Evolutionary conservation across 1,284 basidiomycete species (phyloP), one percentile per base, ranked within the genome.

Genomic region (Neolentinus lepideus): DNA sequence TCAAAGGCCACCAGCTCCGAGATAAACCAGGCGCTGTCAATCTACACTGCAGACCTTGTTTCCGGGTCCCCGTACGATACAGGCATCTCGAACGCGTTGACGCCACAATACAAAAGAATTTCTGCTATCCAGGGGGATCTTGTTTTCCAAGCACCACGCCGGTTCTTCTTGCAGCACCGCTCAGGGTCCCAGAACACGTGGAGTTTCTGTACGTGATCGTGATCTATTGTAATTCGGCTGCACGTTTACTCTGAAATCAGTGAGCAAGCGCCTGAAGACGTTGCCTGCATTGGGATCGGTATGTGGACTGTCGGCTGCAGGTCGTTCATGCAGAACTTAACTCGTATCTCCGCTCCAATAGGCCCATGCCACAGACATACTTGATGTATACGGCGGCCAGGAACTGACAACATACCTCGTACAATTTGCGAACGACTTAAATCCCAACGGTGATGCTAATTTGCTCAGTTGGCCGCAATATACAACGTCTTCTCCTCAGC

Each of bases 1-100:
- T 68, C 72, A 1, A 59, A 63, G 1, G 64, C 68, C 16, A 58
- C 69, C 0, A 55, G 57, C 12, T 52, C 57, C 1, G 64, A 71
- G 16, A 46, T 78, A 9, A 63, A 66, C 35, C 55, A 64, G 12
- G 47, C 81, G 2, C 57, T 72, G 48, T 51, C 46, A 2, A 57
- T 72, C 10, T 83, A 82, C 58, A 74, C 80, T 1, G 59, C 60
- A 1, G 75, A 79, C 55, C 64, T 74, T 36, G 67, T 67, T 0
- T 61, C 75, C 60, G 79, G 81, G 3, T 81, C 80, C 1, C 81
- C 81, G 0, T 84, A 74, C 59, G 66, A 71, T 54, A 83, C 81
- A 0, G 72, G 77, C 0, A 57, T 67, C 29, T 46, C 71, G 3
- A 77, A 81, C 56, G 71, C 69, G 0, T 56, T 82, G 9, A 73